These are phyloP conservation scores for Kregervanrija pseudodelftensis DNA, from an alignment of 805 yeast genomes.

Conservation along the genomic window DNA sequence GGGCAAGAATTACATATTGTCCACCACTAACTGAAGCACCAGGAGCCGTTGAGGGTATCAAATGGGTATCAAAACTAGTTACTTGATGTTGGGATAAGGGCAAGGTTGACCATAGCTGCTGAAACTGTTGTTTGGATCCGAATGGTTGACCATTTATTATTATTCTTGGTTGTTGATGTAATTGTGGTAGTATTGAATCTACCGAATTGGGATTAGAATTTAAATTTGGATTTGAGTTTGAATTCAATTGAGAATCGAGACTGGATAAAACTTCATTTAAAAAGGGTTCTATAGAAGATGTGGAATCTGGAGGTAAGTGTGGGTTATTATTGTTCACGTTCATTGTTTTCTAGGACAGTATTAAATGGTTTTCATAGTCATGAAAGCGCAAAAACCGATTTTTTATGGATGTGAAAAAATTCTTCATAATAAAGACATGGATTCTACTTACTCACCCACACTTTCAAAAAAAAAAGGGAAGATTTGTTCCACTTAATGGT, in stretches of 20 bases:
- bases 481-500: no score
- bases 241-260: neutral
- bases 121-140: constrained; percentile 44
- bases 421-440: no score
- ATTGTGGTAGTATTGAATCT: constrained; percentile 33
- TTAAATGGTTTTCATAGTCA: no score
- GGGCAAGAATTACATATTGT: constrained; percentile 34
- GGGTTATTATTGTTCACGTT: no score
- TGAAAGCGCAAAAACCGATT: no score
- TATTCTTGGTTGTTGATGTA: constrained; percentile 45
- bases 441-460: no score
- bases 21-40: constrained; percentile 6
- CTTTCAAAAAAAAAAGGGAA: no score
- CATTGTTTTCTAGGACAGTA: no score
- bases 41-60: constrained; percentile 40
- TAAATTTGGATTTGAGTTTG: neutral
- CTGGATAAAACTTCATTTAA: neutral
- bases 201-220: neutral
- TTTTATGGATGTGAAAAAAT: no score
- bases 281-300: no score
- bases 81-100: constrained; percentile 58
- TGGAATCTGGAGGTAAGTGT: no score
- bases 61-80: constrained; percentile 59
- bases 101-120: constrained; percentile 48
- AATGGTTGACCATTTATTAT: constrained; percentile 55